Conservation (phyloP, 2,329 filamentous ascomycete genomes). For the Thielaviopsis cerberus region DNA sequence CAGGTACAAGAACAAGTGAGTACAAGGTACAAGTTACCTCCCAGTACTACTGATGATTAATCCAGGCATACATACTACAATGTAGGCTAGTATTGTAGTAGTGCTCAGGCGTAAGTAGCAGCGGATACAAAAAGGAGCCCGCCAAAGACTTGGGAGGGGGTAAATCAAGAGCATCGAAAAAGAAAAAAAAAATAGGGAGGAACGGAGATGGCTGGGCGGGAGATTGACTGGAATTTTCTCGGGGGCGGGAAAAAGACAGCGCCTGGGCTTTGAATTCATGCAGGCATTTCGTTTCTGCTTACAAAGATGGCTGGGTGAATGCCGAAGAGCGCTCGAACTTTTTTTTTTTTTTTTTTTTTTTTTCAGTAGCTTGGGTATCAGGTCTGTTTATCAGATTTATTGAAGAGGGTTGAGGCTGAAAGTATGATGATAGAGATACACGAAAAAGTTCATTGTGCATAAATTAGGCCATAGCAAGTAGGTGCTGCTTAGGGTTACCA, state of each 20-base stretch:
- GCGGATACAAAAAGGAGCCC: too few species aligned
- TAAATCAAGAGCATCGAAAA: neutral
- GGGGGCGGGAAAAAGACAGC: neutral
- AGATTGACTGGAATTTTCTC: neutral
- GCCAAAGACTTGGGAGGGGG: too few species aligned
- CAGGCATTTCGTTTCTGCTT: neutral
- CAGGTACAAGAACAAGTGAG: neutral
- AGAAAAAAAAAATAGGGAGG: neutral
- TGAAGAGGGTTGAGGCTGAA: neutral
- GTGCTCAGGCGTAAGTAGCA: too few species aligned
- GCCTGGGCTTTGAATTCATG: neutral
- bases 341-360: neutral
- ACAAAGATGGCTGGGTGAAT: neutral
- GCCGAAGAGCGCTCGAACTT: neutral
- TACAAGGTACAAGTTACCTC: neutral
- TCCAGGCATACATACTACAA: too few species aligned
- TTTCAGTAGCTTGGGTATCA: too few species aligned
- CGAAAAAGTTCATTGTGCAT: neutral
- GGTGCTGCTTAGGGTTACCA: neutral
- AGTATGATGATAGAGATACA: neutral
- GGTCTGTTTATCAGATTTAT: neutral
- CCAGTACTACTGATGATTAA: too few species aligned
- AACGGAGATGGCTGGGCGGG: neutral
- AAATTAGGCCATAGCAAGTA: neutral
- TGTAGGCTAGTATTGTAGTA: too few species aligned